phyloP scores from a whole-genome alignment of 495 filamentous ascomycete genomes.

The Pseudoneurospora amorphoporcata region DNA sequence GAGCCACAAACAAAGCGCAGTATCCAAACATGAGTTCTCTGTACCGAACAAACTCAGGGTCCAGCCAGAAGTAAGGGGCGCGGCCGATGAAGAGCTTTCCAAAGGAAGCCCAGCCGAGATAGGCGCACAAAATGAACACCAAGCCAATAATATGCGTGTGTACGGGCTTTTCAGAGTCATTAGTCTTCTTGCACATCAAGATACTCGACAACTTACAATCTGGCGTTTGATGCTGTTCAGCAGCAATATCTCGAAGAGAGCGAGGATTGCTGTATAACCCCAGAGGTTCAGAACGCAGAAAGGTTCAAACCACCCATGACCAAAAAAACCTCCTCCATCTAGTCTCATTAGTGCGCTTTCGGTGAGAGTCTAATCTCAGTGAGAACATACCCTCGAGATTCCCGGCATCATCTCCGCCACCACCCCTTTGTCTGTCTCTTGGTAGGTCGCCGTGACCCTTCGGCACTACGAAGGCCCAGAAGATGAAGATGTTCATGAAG shows the following conservation, averaged over 20 bases:
- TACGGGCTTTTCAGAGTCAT: slow-evolving; percentile 24
- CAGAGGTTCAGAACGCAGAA: slow-evolving; percentile 39
- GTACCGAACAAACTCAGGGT: slow-evolving; percentile 24
- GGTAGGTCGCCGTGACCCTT: slow-evolving; percentile 22
- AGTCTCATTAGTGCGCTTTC: not conserved
- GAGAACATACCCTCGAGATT: not conserved
- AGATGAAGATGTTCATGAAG: slow-evolving; percentile 35
- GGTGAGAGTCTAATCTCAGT: not conserved
- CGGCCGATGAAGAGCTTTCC: slow-evolving; percentile 36
- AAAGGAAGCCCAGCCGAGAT: slow-evolving; percentile 38
- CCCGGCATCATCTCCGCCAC: not conserved
- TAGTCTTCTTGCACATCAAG: not conserved
- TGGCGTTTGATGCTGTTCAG: slow-evolving; percentile 41
- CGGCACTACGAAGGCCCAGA: slow-evolving; percentile 37
- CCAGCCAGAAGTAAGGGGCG: slow-evolving; percentile 40
- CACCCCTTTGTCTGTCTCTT: not conserved
- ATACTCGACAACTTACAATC: slow-evolving; percentile 22
- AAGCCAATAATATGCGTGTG: slow-evolving; percentile 26
- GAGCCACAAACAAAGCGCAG: slow-evolving; percentile 22
- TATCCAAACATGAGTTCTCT: slow-evolving; percentile 26
- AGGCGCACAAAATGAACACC: slow-evolving; percentile 26
- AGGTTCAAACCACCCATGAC: slow-evolving; percentile 23
- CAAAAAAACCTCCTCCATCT: slow-evolving; percentile 18
- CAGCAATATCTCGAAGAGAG: slow-evolving; percentile 33
- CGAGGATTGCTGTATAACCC: slow-evolving; percentile 30